phyloP scores from a whole-genome alignment of 768 basidiomycete species.

The Cyclocybe cylindracea region DNA sequence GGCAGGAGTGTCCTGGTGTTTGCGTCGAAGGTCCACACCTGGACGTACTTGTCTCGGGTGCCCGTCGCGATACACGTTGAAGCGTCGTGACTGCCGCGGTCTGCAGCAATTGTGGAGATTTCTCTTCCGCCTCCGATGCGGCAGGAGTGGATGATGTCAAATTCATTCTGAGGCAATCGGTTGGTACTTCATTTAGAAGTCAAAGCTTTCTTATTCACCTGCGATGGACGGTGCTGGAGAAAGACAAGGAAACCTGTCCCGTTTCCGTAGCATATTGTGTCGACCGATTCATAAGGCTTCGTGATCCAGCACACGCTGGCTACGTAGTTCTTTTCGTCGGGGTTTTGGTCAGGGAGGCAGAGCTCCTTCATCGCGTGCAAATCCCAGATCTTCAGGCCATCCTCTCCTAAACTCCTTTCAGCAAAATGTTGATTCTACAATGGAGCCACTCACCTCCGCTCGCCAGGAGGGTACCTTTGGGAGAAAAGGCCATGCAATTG shows the following conservation, averaged over 20 bases:
- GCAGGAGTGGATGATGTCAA: slow-evolving; percentile 5
- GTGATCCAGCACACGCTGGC: slow-evolving; percentile 12
- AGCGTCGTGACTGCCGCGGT: too few species aligned
- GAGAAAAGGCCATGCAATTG: slow-evolving; percentile 15
- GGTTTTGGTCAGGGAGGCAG: slow-evolving; percentile 7
- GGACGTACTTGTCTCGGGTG: too few species aligned
- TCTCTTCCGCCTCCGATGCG: slow-evolving; percentile 6
- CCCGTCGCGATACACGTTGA: too few species aligned
- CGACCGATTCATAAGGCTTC: slow-evolving; percentile 7
- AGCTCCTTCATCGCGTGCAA: slow-evolving; percentile 7
- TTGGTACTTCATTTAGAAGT: too few species aligned
- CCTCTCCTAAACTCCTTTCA: slow-evolving; percentile 3
- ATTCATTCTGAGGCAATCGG: background rate
- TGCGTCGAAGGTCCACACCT: too few species aligned
- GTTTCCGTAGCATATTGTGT: slow-evolving; percentile 13
- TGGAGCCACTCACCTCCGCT: slow-evolving; percentile 15
- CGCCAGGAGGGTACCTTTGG: slow-evolving; percentile 15
- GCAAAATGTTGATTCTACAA: background rate
- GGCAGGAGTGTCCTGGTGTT: too few species aligned
- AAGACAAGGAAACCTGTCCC: slow-evolving; percentile 9
- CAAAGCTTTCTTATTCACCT: background rate
- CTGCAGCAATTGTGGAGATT: background rate
- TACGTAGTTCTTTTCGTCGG: slow-evolving; percentile 9
- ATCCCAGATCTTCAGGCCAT: slow-evolving; percentile 13
- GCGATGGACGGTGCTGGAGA: slow-evolving; percentile 5